Conservation (phyloP, 768 basidiomycete species). For the Lepiota brunneoincarnata region DNA sequence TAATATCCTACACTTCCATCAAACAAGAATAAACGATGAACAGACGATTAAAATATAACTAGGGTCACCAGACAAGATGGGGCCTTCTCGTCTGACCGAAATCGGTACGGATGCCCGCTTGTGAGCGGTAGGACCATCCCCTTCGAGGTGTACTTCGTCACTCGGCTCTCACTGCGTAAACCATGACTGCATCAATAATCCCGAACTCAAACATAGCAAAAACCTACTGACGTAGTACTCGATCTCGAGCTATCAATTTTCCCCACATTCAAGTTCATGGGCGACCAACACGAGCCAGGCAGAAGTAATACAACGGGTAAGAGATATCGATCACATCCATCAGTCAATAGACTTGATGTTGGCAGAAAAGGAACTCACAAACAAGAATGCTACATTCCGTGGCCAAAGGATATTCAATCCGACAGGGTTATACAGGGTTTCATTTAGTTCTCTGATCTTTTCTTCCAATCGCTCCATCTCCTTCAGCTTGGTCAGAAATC, state of each 20-base stretch:
- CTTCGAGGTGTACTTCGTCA: background rate
- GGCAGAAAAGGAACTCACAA: conserved; percentile 57
- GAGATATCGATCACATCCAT: background rate
- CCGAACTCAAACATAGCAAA: conserved; percentile 12
- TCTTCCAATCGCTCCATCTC: conserved; percentile 70
- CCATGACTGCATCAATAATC: background rate
- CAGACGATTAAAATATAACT: conserved; percentile 8
- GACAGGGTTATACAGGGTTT: conserved; percentile 73
- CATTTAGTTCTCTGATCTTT: conserved; percentile 68
- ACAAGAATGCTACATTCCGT: conserved; percentile 80
- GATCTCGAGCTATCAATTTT: conserved; percentile 75
- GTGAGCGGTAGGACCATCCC: conserved; percentile 1
- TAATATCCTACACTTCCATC: conserved; percentile 1
- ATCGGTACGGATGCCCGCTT: background rate
- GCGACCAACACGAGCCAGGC: background rate
- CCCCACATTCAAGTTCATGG: background rate
- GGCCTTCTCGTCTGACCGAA: background rate
- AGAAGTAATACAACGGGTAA: background rate
- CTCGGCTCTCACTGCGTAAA: conserved; percentile 1
- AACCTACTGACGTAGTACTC: conserved; percentile 81
- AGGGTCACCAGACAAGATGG: conserved; percentile 1
- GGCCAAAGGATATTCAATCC: conserved; percentile 91
- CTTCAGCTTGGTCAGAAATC: conserved; percentile 35
- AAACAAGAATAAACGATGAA: background rate
- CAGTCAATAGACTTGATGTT: conserved; percentile 8